Evolutionary conservation across 306 rosid genomes (phyloP).

Genomic region (Castanopsis chinensis): DNA sequence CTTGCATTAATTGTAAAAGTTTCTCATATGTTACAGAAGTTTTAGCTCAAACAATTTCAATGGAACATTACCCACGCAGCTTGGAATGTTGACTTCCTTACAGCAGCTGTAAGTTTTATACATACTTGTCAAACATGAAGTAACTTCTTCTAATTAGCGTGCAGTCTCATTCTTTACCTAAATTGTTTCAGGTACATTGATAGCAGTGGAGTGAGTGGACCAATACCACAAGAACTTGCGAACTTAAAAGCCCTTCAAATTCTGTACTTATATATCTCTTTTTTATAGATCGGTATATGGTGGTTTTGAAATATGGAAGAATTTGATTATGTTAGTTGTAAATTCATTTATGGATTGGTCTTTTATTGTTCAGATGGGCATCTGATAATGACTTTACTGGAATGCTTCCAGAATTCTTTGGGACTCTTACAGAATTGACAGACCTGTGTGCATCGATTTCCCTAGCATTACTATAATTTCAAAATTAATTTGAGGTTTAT

Average conservation of each 20-base stretch:
- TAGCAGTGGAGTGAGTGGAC: conserved; percentile 41
- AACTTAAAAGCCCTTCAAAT: conserved; percentile 32
- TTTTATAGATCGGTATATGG: neutral
- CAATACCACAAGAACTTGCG: conserved; percentile 38
- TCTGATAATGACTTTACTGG: conserved; percentile 44
- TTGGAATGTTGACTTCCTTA: conserved; percentile 28
- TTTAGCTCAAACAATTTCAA: conserved; percentile 35
- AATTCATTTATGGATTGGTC: neutral
- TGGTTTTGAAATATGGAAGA: neutral
- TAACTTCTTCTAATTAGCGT: neutral
- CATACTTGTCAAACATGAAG: too few species aligned
- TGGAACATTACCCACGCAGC: conserved; percentile 27
- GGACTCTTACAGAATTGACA: conserved; percentile 25
- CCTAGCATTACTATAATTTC: neutral
- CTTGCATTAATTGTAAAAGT: neutral
- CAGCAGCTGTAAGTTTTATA: conserved; percentile 27
- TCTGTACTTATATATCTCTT: conserved; percentile 19
- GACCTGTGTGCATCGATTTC: conserved; percentile 31
- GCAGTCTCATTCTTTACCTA: neutral
- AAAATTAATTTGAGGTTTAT: neutral
- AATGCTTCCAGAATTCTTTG: conserved; percentile 37
- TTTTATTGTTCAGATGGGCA: conserved; percentile 34
- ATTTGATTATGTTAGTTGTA: neutral
- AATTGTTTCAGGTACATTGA: conserved; percentile 37
- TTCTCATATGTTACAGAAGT: conserved; percentile 16